These are phyloP conservation scores for Acanthamoeba culbertsoni DNA, from an alignment of 208 protist species.

Conservation along the genomic window DNA sequence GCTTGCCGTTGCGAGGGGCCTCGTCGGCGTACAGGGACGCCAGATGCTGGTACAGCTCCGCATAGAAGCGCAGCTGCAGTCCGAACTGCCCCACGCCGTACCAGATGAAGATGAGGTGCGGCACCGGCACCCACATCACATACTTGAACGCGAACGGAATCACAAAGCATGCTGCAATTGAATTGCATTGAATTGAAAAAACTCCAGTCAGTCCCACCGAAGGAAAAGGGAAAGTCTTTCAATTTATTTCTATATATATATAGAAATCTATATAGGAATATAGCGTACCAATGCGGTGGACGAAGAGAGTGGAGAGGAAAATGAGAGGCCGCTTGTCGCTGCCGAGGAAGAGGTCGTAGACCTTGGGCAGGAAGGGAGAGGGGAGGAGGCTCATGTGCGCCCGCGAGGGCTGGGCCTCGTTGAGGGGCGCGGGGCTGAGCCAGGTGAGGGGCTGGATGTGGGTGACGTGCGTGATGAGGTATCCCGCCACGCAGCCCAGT, in stretches of 20 bases:
- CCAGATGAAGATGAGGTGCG: conserved; percentile 46
- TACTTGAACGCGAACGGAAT: conserved; percentile 55
- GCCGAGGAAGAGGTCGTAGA: conserved; percentile 6
- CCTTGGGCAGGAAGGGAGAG: background rate
- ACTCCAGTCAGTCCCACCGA: background rate
- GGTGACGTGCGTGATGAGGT: background rate
- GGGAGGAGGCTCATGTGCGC: background rate
- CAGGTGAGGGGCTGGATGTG: conserved; percentile 11
- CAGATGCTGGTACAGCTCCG: conserved; percentile 19
- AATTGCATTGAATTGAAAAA: background rate
- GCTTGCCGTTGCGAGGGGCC: background rate
- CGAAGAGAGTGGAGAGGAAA: background rate
- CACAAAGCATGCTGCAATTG: background rate
- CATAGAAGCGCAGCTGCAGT: conserved; percentile 19
- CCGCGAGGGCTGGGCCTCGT: background rate
- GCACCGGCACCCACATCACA: conserved; percentile 55
- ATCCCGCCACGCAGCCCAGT: conserved; percentile 24
- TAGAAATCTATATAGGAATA: too few relatives aligned
- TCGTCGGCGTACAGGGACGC: background rate
- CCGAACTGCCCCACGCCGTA: conserved; percentile 32
- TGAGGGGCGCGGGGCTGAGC: background rate
- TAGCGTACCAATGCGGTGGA: conserved; percentile 16
- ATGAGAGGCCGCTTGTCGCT: conserved; percentile 40
- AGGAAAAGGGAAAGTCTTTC: too few relatives aligned
- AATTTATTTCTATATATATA: too few relatives aligned